Base-by-base conservation (phyloP, 2,329 filamentous ascomycete species). In the Colletotrichum ledebouriae region DNA sequence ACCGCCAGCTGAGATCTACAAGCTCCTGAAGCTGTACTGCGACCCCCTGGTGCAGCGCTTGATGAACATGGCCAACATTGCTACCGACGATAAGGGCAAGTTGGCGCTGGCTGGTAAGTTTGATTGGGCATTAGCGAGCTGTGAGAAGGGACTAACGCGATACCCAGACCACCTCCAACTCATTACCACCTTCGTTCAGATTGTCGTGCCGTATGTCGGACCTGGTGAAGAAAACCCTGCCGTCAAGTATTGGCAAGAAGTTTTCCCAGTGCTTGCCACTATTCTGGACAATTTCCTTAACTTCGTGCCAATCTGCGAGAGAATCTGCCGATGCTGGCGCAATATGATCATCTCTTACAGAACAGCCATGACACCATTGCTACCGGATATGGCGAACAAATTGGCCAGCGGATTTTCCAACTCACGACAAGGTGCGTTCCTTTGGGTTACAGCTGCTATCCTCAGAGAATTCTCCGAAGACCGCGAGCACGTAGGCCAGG, bases 391-490 rank as follows among this genome's bases (percentile, higher is more conserved):
- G 80, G 97, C 96, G 17, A 92, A 95, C 73, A 97, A 95, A 79
- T 87, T 99, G 65, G 93, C 93, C 1, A 87, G 86, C 71, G 94
- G 95, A 4, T 99, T 99, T 77, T 87, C 92, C 63, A 86, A 88
- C 17, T 98, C 95, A 11, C 89, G 90, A 69, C 95, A 99, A 80
- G 96, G 96, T 12, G 98, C 95, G 78, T 99, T 99, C 85, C 85
- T 99, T n/a, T 99, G 96, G 96, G 95, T 96, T 1, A 98, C 95
- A 2, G 93, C 94, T 72, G 94, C 95, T 9, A 97, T 99, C 71
- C 87, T 99, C 34, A 92, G 96, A 67, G 96, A 99, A 78, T 99
- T 98, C 76, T 96, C 94, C 0, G 93, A 97, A 73, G 94, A 95
- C 47, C 89, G 92, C 47, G 94, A 97, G 73, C 89, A 92, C 69